A percentile compares a stretch with the other conserved stretches of the same genome.
Evolutionary conservation across 2,329 filamentous ascomycete species (phyloP).

Genomic region (Clonostachys rhizophaga): DNA sequence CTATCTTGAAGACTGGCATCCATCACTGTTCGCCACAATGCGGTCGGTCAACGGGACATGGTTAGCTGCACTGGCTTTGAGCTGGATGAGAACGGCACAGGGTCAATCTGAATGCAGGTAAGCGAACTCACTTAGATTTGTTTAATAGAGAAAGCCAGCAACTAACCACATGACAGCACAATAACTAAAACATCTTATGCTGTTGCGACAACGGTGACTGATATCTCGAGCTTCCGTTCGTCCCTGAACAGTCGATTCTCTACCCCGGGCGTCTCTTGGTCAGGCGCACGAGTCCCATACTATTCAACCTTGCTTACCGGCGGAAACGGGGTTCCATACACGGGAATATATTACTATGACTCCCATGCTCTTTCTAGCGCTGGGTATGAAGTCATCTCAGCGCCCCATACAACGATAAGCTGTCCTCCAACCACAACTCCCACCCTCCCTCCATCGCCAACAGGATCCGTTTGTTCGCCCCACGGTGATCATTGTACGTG

Average conservation of each 20-base stretch:
- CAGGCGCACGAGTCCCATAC: conserved; percentile 7
- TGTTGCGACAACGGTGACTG: background rate
- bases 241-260: conserved; percentile 13
- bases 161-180: no score
- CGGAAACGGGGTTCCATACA: conserved; percentile 8
- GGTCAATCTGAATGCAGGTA: no score
- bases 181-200: no score
- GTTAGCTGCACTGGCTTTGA: no score
- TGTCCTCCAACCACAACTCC: conserved; percentile 3
- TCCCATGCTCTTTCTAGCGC: conserved; percentile 10
- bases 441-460: conserved; percentile 5
- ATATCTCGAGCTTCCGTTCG: conserved; percentile 7
- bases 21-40: no score
- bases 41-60: no score
- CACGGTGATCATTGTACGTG: conserved; percentile 8
- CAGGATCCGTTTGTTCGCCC: conserved; percentile 5
- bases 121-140: no score
- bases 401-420: background rate
- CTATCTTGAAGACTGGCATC: no score
- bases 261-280: conserved; percentile 9
- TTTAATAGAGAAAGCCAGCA: no score
- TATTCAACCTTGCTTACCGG: conserved; percentile 8
- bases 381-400: conserved; percentile 10
- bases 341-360: conserved; percentile 11
- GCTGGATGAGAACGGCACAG: no score